phyloP scores from a whole-genome alignment of 495 filamentous ascomycete genomes.

The Penicillium goetzii region DNA sequence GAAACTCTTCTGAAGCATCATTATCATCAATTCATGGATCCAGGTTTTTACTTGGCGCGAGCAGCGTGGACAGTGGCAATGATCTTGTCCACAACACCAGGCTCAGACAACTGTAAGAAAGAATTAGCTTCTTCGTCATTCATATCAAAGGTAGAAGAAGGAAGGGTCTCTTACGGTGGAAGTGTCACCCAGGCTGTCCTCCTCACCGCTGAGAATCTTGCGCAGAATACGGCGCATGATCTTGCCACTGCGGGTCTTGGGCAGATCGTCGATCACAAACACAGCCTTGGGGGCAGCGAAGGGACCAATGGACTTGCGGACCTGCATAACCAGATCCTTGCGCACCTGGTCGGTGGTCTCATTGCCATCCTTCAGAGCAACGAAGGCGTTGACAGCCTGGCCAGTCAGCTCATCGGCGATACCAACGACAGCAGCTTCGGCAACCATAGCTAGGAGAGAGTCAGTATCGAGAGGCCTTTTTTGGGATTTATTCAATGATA shows the following conservation, averaged over 20 bases:
- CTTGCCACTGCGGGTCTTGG: constrained; percentile 96
- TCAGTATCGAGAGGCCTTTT: constrained; percentile 17
- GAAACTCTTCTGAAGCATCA: constrained; percentile 29
- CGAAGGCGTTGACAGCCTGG: constrained; percentile 97
- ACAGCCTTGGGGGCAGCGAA: constrained; percentile 96
- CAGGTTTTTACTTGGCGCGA: constrained; percentile 53
- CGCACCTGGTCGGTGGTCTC: constrained; percentile 78
- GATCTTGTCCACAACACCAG: constrained; percentile 85
- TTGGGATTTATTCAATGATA: neutral
- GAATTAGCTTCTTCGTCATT: constrained; percentile 41
- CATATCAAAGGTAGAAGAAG: neutral
- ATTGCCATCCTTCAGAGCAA: constrained; percentile 85
- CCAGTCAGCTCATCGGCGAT: constrained; percentile 91
- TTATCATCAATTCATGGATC: constrained; percentile 29
- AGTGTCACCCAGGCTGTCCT: constrained; percentile 92
- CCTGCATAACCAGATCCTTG: constrained; percentile 92
- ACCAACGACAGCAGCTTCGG: constrained; percentile 95
- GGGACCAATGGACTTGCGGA: constrained; percentile 94
- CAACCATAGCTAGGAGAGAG: constrained; percentile 56
- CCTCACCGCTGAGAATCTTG: constrained; percentile 95
- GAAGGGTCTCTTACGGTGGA: constrained; percentile 70
- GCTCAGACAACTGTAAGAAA: constrained; percentile 76
- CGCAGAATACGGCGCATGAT: constrained; percentile 97
- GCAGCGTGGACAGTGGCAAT: constrained; percentile 74
- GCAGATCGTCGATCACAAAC: constrained; percentile 86